These are phyloP conservation scores for Eucalyptus fibrosa DNA, from an alignment of 345 rosid genomes.

Conservation along the genomic window DNA sequence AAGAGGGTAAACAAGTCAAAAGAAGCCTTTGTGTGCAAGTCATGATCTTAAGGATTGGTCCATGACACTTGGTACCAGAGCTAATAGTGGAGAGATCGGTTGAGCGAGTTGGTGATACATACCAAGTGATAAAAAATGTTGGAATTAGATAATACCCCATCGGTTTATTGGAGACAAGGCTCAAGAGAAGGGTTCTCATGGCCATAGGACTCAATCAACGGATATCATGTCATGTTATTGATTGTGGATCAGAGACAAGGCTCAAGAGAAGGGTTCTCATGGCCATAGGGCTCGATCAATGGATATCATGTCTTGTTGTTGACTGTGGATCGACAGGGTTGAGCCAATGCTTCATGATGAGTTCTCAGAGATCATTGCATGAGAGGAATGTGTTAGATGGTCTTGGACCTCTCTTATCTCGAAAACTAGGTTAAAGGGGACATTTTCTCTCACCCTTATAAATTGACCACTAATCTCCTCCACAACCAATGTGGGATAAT, in stretches of 20 bases:
- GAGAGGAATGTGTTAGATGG: not conserved
- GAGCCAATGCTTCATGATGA: not conserved
- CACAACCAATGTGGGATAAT: not conserved
- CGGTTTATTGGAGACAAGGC: not conserved
- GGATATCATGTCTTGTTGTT: not conserved
- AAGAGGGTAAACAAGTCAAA: not conserved
- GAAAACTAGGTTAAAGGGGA: not conserved
- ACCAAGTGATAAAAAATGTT: not conserved
- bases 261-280: too few relatives aligned
- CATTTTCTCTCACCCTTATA: not conserved
- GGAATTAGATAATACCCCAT: not conserved
- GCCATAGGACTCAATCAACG: not conserved
- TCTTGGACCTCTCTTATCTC: not conserved
- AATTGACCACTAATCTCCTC: not conserved
- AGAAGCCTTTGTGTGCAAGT: not conserved
- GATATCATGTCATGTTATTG: not conserved
- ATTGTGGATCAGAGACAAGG: too few relatives aligned
- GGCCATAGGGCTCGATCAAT: too few relatives aligned
- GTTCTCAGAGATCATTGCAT: not conserved
- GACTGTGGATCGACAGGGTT: not conserved
- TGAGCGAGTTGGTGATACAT: not conserved
- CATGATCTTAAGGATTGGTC: not conserved
- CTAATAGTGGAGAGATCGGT: not conserved
- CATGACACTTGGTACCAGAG: accelerated
- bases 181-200: not conserved